phyloP scores from a whole-genome alignment of 139 green algal species.

The Closterium sp. region DNA sequence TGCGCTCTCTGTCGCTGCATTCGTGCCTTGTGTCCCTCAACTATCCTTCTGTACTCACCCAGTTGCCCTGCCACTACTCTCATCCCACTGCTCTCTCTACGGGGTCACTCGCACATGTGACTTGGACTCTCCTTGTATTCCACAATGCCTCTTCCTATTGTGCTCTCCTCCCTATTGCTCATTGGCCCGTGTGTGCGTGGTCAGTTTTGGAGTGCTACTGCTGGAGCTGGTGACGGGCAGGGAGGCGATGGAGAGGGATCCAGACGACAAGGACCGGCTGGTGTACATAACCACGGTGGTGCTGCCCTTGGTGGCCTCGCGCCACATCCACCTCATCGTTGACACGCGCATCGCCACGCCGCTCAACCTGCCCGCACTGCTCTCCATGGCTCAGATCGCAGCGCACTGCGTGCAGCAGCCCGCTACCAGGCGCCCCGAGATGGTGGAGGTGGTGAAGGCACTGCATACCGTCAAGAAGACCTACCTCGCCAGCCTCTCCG shows the following conservation, averaged over 20 bases:
- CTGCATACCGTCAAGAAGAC: background rate
- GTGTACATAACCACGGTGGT: background rate
- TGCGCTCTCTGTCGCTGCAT: slow-evolving; percentile 1
- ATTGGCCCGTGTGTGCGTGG: background rate
- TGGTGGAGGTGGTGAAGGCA: background rate
- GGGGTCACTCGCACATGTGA: too few relatives aligned
- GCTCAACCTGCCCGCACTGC: background rate
- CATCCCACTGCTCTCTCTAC: background rate
- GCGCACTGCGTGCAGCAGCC: background rate
- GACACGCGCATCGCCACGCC: background rate
- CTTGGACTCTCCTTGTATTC: background rate
- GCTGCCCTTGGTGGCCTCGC: background rate
- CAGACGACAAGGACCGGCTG: background rate
- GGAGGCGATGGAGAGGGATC: background rate
- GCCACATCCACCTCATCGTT: background rate
- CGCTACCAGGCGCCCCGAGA: background rate
- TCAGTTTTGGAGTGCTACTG: slow-evolving; percentile 30
- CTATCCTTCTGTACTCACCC: background rate
- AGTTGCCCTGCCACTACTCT: background rate
- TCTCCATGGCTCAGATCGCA: background rate
- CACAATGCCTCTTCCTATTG: background rate
- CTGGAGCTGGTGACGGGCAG: slow-evolving; percentile 24
- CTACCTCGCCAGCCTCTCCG: background rate
- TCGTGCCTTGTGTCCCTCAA: background rate
- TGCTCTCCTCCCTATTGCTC: background rate